Base-by-base conservation (phyloP, 805 yeast genomes). In the Candida cerambycidarum region DNA sequence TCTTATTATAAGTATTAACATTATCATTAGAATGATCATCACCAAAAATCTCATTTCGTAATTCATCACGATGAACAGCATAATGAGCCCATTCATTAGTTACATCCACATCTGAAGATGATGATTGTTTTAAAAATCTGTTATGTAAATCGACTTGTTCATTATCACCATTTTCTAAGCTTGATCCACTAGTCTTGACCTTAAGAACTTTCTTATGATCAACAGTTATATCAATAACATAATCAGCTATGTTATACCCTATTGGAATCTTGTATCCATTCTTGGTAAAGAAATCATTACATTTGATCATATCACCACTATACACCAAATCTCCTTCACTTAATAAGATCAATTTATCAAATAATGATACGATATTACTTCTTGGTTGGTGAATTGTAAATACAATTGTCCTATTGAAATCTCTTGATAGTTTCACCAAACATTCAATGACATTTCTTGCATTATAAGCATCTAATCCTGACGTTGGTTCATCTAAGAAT, bases 371-470 rank as follows among this genome's bases (percentile, higher is more conserved):
- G 59, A 93, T 92, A 57, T 93, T 93, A 44, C 97, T 87, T 57
- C 99, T 76, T 9, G 99, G 99, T 60, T 93, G 99, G 66, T 93
- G 99, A 51, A 93, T 93, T 0, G 99, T 89, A 59, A 93, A 85
- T 1, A 93, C 79, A 38, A 93, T 81, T 0, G 99, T 92, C 58
- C 98, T 80, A 46, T 85, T 82, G 61, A 83, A 86, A 54, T 82
- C 84, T 44, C 82, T 75, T 0, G 97, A 88, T 44, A 93, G 72
- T 44, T 85, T 76, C 2, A 86, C 92, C 34, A 93, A 72, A 47
- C 89, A 78, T 47, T 89, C 97, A 33, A 93, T 74, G 6, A 93
- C 99, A 54, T 90, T 89, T 57, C 79, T 82, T 0, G 99, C 98
- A 64, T 90, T 92, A 59, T 79, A 92, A 6, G 97, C 83, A 61